These are phyloP conservation scores for Colletotrichum shisoi DNA, from an alignment of 2,329 filamentous ascomycete genomes.

Conservation along the genomic window DNA sequence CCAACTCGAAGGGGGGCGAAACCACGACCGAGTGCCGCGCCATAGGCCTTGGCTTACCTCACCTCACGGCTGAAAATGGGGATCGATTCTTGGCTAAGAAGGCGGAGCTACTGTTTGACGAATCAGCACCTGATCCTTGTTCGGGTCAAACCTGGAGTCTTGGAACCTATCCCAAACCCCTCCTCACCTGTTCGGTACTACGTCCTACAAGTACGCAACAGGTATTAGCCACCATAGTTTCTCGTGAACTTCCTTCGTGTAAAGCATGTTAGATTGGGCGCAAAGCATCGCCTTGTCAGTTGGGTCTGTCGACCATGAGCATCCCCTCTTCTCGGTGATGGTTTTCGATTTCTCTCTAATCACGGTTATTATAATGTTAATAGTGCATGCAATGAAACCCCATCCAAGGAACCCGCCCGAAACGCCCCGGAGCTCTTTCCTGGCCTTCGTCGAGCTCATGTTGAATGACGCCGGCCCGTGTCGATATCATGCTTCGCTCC, in stretches of 20 bases:
- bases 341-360: background rate
- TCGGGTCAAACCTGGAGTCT: background rate
- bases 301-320: background rate
- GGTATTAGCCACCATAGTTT: background rate
- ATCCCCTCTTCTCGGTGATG: background rate
- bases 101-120: background rate
- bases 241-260: background rate
- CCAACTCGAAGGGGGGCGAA: background rate
- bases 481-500: constrained; percentile 39
- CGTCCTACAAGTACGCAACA: no score
- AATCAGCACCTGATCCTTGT: background rate
- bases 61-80: background rate
- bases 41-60: background rate
- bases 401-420: constrained; percentile 14
- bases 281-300: background rate
- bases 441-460: constrained; percentile 46
- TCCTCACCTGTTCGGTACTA: background rate
- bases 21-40: background rate
- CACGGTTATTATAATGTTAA: background rate
- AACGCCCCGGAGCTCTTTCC: constrained; percentile 36
- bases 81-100: background rate
- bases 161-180: background rate
- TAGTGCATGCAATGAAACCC: background rate
- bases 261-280: constrained; percentile 10
- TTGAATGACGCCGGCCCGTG: constrained; percentile 46